Evolutionary conservation across 2,329 filamentous ascomycete species (phyloP), one percentile per base, ranked within the genome.

Genomic region (Blastomyces emzantsi): DNA sequence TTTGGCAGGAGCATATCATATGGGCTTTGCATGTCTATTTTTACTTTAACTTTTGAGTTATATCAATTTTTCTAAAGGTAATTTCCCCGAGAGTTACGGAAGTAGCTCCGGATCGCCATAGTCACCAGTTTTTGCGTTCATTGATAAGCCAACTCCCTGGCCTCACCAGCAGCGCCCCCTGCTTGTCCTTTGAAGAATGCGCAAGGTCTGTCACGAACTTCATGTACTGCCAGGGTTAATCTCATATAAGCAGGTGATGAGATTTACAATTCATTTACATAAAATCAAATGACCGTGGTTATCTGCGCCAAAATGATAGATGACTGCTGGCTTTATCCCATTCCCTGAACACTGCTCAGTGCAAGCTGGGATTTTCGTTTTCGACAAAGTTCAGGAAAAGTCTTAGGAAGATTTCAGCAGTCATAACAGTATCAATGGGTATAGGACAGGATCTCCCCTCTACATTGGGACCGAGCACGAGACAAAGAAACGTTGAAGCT

Each of bases 351-450:
- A 7, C 3, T n/a, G 6, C 43, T n/a, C 5, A 2, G 19, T 55
- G 71, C 69, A 7, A 55, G 70, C 33, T 64, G 81, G 81, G 58
- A 75, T 80, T 68, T 71, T 78, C 17, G 66, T 81, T 57, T 72
- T 81, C 41, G 80, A 80, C 64, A 81, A 80, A 33, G 33, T 71
- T 78, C 78, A 17, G 79, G 79, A 17, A 76, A 70, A 69, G 25
- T 76, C 74, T 69, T 68, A 69, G 60, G 76, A 77, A 64, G 76
- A 76, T 71, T 74, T 76, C 0, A 77, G 75, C 1, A 60, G 70
- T 6, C 75, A 76, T 52, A 76, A 78, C 11, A 78, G 67, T 76
- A 49, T 71, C 77, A 1, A 78, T 80, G 76, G 70, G 70, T 77
- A 6, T 75, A 74, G 62, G 76, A 78, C 56, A 7, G 17, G 17